Base-by-base conservation (phyloP, 257 asterid genomes). In the Agastache rugosa region DNA sequence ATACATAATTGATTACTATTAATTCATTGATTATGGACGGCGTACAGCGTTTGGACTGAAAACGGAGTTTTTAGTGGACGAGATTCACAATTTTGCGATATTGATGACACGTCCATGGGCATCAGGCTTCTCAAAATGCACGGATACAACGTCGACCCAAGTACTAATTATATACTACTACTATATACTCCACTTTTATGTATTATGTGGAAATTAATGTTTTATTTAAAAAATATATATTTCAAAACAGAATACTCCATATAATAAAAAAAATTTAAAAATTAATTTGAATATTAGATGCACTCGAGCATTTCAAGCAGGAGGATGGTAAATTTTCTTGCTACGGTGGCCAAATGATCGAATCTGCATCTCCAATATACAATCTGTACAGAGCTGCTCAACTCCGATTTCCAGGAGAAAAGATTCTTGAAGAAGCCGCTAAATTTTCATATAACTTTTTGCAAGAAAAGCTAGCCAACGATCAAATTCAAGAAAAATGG, bases 341-440 rank as follows among this genome's bases (percentile, higher is more conserved):
- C 54, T 60, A 25, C n/a, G 76, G 42, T 9, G 84, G 86, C 17
- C 85, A 81, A 54, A 80, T 78, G 20, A 76, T 75, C 20, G 79
- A 69, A 56, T 81, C 88, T 6, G 56, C 87, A 25, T 67, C 87
- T 44, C 80, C 87, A 2, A 79, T 83, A 48, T 80, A 71, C 55
- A 82, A 77, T 81, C 84, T 87, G 6, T 87, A 83, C 12, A 72
- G 85, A 45, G 89, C 87, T n/a, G 67, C 91, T 12, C 87, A 81
- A 27, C 58, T 85, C 8, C 72, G 19, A 73, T 83, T 85, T 51
- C 88, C 88, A 2, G 87, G 88, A n/a, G 89, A 85, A 34, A 59
- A 50, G 3, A 81, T 85, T 17, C 87, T 87, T 20, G 87, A 85
- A 70, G 87, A 83, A 47, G 87, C 87, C n/a, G 47, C 55, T 1